Evolutionary conservation across 1,139 yeast species (phyloP), one percentile per base, ranked within the genome.

Genomic region (Magnusiomyces clavatus): DNA sequence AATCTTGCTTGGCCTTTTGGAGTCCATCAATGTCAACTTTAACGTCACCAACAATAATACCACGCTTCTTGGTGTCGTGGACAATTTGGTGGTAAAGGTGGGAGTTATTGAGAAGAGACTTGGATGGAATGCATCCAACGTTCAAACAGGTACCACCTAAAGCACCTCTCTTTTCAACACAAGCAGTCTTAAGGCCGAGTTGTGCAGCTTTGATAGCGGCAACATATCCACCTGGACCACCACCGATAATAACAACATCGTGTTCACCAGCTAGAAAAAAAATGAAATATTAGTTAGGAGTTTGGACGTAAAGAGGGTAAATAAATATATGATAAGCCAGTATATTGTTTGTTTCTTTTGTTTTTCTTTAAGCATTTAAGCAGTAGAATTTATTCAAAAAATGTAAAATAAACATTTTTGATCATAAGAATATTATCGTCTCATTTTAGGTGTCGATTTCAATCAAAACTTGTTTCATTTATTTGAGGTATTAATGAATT

Each of bases 121-220:
- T 94, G 60, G 98, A 92, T 56, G 99, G 99, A 65, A 94, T 94
- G 78, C 98, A 92, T 48, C 98, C 98, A 52, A 92, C 97, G 71
- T 92, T 92, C 65, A 92, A 76, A 78, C 99, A 94, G 51, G 98
- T 94, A 65, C 99, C 99, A 59, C 99, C 99, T 60, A 94, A 80
- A 40, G 83, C 72, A 46, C 98, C 99, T 72, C 98, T 84, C 76
- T 88, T 89, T 72, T 94, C 98, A 60, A 94, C 77, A 80, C 98
- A 92, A 44, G 97, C 98, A 54, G 97, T 88, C 71, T 89, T 83
- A 62, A 78, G 77, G 41, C 97, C 97, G 57, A 89, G 77, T 75
- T 94, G 99, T 50, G 98, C 98, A 54, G 97, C 97, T 72, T 88
- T 90, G 70, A 94, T 94, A 66, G 99, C 98, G 54, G 97, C 97